Base-by-base conservation (phyloP, 345 rosid species). In the Euphorbia tirucalli region DNA sequence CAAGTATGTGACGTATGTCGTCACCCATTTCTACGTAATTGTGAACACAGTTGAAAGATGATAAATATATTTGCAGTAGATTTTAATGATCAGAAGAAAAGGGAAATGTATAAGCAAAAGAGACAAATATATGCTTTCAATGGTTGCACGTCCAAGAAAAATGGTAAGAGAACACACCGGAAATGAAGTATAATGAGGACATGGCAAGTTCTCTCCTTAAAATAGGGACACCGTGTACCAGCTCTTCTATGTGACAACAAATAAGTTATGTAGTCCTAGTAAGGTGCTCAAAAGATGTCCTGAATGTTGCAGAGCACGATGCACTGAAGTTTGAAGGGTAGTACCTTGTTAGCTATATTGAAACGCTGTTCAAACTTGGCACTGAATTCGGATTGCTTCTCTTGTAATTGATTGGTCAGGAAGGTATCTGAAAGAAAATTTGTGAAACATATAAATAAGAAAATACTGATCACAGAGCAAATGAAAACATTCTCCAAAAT, bases 301-400 rank as follows among this genome's bases (percentile, higher is more conserved):
- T 56, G 61, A 35, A 50, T 41, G 27, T 11, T 31, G 52, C 61
- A 56, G 28, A 72, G 66, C 19, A 37, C 22, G 13, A 78, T 32
- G 14, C 7, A 7, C 1, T 43, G 31, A 25, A 32, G 18, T 69
- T 55, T 41, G 61, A 74, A 27, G 58, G 35, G 59, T 57, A 56
- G 61, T 78, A 92, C 98, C 91, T 92, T 86, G 78, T 77, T 81
- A 70, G 86, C 77, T 68, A 85, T 68, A 71, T 84, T 78, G 74
- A 92, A 95, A 70, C 82, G 69, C 50, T 66, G 77, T 70, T 81
- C 83, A 66, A 92, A 95, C 76, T 87, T 89, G 55, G 77, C 56
- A 79, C 90, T 89, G 87, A 94, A 92, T 68, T 89, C 90, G 75
- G 57, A 54, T 78, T 82, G 84, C 80, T 84, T 92, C 68, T 81